Base-by-base conservation (phyloP, 768 basidiomycete genomes). In the Amanita fuliginea region DNA sequence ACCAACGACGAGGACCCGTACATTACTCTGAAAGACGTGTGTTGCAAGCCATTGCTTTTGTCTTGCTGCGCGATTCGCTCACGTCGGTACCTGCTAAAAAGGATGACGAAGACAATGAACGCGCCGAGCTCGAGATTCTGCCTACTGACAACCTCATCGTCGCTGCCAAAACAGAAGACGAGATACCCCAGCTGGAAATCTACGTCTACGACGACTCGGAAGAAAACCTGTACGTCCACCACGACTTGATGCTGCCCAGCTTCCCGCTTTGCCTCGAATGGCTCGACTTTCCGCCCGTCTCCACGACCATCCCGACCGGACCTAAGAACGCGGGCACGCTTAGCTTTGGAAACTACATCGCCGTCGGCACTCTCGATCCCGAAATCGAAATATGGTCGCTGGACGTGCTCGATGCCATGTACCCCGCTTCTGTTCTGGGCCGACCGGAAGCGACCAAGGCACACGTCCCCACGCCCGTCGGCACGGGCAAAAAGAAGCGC, bases 371-470 rank as follows among this genome's bases (percentile, higher is more conserved):
- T 2, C 80, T 98, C 48, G 94, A 98, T 55, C 95, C 96, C 19
- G 91, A 95, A 61, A 97, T 99, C 54, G 96, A 99, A 66, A 95
- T 99, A 57, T 99, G 94, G 91, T 94, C 92, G 13, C 74, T 97
- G 46, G 94, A 98, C 63, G 74, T 86, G 26, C 75, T 99, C 42
- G 95, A 98, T 59, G 82, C 89, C 16, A 83, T 98, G 73, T 98
- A 95, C 63, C 96, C 96, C 0, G 80, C 85, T 54, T 81, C 85
- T 49, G 80, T 99, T 51, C 81, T 99, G 30, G 96, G 96, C 21
- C 80, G 92, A 36, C 89, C 89, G 0, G 87, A 93, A 57, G 77
- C 81, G 57, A 85, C 86, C 11, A 78, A 83, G 51, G 81, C 83
- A 11, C 89, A 90, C 58, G 69, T 89, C 4, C 86, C 88, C 0